Base-by-base conservation (phyloP, 75 land plant genomes). In the Isoetes taiwanensis region DNA sequence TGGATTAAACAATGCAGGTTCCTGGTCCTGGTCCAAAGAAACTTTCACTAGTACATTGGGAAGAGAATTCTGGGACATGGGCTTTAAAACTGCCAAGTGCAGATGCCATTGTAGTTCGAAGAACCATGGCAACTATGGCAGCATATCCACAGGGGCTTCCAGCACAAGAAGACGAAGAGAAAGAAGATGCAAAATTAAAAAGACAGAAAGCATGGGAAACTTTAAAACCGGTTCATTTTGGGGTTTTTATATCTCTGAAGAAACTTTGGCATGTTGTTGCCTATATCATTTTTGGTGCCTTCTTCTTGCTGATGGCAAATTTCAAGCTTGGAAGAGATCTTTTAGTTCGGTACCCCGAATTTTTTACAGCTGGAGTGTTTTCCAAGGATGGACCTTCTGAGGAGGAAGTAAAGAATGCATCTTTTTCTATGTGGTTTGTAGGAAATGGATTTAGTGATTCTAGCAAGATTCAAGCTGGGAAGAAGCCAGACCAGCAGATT, bases 371-470 rank as follows among this genome's bases (percentile, higher is more conserved):
- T 28, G 97, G 97, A 2, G 27, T 54, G 64, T 90, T 90, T 62
- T 60, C 59, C 17, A 80, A 78, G 69, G 67, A 56, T 16, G 97
- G 97, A 9, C 97, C 97, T 1, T 76, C 82, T 0, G 93, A 86
- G 39, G 88, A 90, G 34, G 82, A 90, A 64, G 80, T 90, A 3
- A 56, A 31, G 6, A 74, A 70, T 52, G 87, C 97, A 32, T 54
- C 84, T 1, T 90, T 90, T 48, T 81, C 79, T 63, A 80, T 86
- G 88, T 78, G 79, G 81, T 90, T 86, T 54, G 57, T 86, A 8
- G 97, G 88, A 11, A 72, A 65, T 28, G 97, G 97, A 2, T 90
- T 54, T 41, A 86, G 83, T 54, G 86, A 85, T 58, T 55, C 58
- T 20, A 71, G 64, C 41, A 43, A 30, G 1, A n/a, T n/a, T n/a